Evolutionary conservation across 1,284 basidiomycete genomes (phyloP), one percentile per base, ranked within the genome.

Genomic region (Ustilago bromivora): DNA sequence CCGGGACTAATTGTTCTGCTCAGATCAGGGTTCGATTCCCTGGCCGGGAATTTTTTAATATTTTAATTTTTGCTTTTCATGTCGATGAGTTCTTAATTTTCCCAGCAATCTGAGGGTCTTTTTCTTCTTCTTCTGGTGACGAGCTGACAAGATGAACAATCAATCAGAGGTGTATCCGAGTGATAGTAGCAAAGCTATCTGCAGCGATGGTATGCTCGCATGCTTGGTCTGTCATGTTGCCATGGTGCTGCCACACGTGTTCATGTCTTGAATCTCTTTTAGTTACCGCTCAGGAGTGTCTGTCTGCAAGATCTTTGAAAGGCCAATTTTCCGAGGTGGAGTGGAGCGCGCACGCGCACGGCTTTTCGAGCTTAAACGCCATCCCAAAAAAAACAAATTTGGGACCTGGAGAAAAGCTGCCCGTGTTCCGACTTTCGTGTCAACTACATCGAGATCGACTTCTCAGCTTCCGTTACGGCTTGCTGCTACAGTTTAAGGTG

Each of bases 1-100:
- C 23, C 3, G 23, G 23, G 23, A 28, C 0, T 40, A 2, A 11
- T 8, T 13, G 17, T 56, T 59, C 68, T 76, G 73, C 60, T 76
- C 73, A 76, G 68, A 68, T 76, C 73, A 65, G 73, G 73, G 73
- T 76, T 76, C 73, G 68, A 76, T 71, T 76, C 73, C 73, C 68
- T 65, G 73, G 68, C 73, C 65, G 73, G 73, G 73, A 76, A 76
- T 15, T 23, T 23, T 23, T 2, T 23, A 0, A 2, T 23, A n/a
- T 23, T 2, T 23, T 23, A 46, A 36, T 70, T 58, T 49, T 40
- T 58, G 35, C 23, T 23, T 35, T 13, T 51, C 38, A 40, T 49
- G 19, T 52, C 8, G 12, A n/a, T 36, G 35, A 12, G 28, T 43
- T 40, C 31, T 36, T 35, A 23, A 47, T 52, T 49, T 11, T 28